Evolutionary conservation across 805 yeast species (phyloP).

Genomic region (Metahyphopichia silvanorum): DNA sequence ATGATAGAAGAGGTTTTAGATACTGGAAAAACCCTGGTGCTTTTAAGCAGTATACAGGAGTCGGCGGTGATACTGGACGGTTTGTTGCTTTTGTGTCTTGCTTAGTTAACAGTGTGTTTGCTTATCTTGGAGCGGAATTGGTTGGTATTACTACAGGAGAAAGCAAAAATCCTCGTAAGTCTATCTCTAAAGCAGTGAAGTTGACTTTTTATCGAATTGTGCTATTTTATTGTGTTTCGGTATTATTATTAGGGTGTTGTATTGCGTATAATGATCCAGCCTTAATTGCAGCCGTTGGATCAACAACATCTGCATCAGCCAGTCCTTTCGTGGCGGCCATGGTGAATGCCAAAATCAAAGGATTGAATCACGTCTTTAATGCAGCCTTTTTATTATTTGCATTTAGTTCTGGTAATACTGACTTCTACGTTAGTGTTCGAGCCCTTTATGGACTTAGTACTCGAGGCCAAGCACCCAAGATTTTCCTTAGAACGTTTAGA

Average conservation of each 20-base stretch:
- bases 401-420: constrained; percentile 15
- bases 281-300: constrained; percentile 42
- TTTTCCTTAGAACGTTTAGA: constrained; percentile 35
- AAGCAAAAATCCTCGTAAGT: constrained; percentile 59
- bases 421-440: constrained; percentile 16
- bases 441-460: constrained; percentile 16
- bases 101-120: constrained; percentile 63
- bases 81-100: constrained; percentile 63
- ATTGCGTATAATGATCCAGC: constrained; percentile 57
- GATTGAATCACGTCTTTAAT: constrained; percentile 49
- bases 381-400: constrained; percentile 7
- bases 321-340: constrained; percentile 78
- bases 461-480: constrained; percentile 16
- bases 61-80: constrained; percentile 47
- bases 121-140: constrained; percentile 67
- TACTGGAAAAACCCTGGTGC: constrained; percentile 74
- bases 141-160: constrained; percentile 76
- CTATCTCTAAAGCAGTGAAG: constrained; percentile 69
- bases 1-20: constrained; percentile 70
- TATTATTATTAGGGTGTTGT: constrained; percentile 63
- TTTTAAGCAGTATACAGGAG: constrained; percentile 45
- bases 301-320: constrained; percentile 49
- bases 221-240: constrained; percentile 59
- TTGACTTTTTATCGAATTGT: constrained; percentile 68
- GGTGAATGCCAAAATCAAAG: constrained; percentile 52